Evolutionary conservation across 1,284 basidiomycete genomes (phyloP).

Genomic region (Austroboletus rostrupii): DNA sequence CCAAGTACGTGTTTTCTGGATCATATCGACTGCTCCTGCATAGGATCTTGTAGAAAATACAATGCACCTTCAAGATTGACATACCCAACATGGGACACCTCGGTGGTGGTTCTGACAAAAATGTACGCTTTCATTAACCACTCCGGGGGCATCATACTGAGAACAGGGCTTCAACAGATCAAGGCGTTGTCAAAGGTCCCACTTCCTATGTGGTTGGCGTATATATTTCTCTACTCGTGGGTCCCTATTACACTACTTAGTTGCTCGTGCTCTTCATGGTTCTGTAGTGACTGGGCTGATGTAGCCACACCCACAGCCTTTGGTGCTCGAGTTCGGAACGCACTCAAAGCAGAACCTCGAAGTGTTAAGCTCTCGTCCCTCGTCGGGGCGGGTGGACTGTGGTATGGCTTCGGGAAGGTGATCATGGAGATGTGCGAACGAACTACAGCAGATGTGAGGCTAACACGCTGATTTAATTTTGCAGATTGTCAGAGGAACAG

Average conservation of each 20-base stretch:
- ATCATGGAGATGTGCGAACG: conserved; percentile 76
- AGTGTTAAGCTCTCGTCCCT: conserved; percentile 77
- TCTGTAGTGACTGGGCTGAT: conserved; percentile 70
- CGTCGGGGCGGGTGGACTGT: conserved; percentile 82
- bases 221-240: conserved; percentile 78
- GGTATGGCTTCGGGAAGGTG: conserved; percentile 86
- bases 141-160: conserved; percentile 9
- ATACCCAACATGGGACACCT: conserved; percentile 86
- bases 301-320: conserved; percentile 80
- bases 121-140: conserved; percentile 47
- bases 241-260: conserved; percentile 22
- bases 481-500: conserved; percentile 67
- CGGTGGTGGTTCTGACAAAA: conserved; percentile 75
- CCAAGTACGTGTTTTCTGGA: conserved; percentile 50
- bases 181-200: conserved; percentile 69
- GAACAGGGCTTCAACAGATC: conserved; percentile 41
- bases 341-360: conserved; percentile 78
- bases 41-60: conserved; percentile 64
- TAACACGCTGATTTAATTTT: conserved; percentile 4
- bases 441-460: conserved; percentile 24
- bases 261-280: conserved; percentile 3
- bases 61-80: conserved; percentile 83
- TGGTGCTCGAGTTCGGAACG: conserved; percentile 71
- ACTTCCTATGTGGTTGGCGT: conserved; percentile 84
- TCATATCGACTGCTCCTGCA: not conserved